Base-by-base conservation (phyloP, 306 rosid genomes). In the Vicia faba region DNA sequence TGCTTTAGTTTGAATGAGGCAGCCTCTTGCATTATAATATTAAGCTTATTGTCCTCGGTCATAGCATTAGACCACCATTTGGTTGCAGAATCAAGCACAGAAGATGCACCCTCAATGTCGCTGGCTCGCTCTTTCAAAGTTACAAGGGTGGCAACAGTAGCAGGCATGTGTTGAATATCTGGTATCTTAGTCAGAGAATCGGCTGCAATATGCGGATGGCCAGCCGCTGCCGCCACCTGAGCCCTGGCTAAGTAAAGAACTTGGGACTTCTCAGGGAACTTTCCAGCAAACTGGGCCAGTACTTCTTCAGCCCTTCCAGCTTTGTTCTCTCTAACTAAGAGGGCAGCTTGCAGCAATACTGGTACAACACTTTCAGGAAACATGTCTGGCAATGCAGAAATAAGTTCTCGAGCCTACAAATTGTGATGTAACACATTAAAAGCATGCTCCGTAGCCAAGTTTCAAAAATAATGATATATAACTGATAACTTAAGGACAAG, bases 21-120 rank as follows among this genome's bases (percentile, higher is more conserved):
- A 75, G 96, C 92, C 76, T 93, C 99, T 81, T 85, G 95, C 82
- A 84, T 85, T 55, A 93, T 80, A 48, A 90, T 68, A 69, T 76
- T 81, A 56, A 88, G 92, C 80, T 88, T 90, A 68, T 71, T 86
- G 86, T 86, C 92, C 78, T 88, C 97, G 0, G 89, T 78, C 97
- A 93, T 90, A 75, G 95, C 84, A 81, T 85, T 78, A 45, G 97
- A 85, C 99, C 97, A 93, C 95, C 96, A 93, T 74, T 88, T 90
- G 71, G 89, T 81, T 14, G 99, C 95, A 68, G 91, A 75, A 45
- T 93, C 96, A 7, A 93, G 89, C 77, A 90, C 96, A 46, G 90
- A 80, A 76, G 86, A 76, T 38, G 97, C 99, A 68, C 99, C 96
- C 8, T 88, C 93, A 73, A 88, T 66, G 77, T 93, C 99, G 4